Evolutionary conservation across 2,329 filamentous ascomycete genomes (phyloP), one percentile per base, ranked within the genome.

Genomic region (Penicillium sp.): DNA sequence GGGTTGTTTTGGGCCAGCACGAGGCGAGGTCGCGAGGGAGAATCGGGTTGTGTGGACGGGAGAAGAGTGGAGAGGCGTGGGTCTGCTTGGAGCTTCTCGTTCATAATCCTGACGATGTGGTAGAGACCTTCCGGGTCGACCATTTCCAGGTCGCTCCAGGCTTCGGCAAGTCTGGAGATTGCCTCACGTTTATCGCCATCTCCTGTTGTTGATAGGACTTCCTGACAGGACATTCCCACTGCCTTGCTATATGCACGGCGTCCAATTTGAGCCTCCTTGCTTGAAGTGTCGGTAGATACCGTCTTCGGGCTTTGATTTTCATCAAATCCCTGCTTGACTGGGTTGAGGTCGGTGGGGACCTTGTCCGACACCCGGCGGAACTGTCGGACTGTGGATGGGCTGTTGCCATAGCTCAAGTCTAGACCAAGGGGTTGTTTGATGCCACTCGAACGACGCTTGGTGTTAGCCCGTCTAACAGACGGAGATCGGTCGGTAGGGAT

Each of bases 381-480:
- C 51, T 96, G 87, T 53, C 92, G 88, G 64, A 96, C 91, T 16
- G 92, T 96, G 1, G 93, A 97, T 1, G 90, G 91, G 8, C 88
- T 89, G 74, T 97, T 97, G 50, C 93, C 94, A 75, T 95, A 97
- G 6, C 89, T 95, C 80, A 96, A 87, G 68, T 97, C 91, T 2
- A 94, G 84, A 54, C 92, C 91, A 2, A 97, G 81, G 0, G 93
- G 92, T 62, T 90, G 87, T 74, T 91, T 92, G 1, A 84, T 74
- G 2, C 80, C 81, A 55, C 77, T 80, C 10, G 76, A 76, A 41
- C 72, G 68, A 53, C 78, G 71, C 64, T 77, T 79, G 33, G 68
- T 72, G 56, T 70, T 74, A 53, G 70, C 68, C 44, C 72, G 71
- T 53, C 69, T 72, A n/a, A 73, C 58, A 23, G 72, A 77, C 19